Base-by-base conservation (phyloP, 495 filamentous ascomycete genomes). In the Hypoxylon intermedium region DNA sequence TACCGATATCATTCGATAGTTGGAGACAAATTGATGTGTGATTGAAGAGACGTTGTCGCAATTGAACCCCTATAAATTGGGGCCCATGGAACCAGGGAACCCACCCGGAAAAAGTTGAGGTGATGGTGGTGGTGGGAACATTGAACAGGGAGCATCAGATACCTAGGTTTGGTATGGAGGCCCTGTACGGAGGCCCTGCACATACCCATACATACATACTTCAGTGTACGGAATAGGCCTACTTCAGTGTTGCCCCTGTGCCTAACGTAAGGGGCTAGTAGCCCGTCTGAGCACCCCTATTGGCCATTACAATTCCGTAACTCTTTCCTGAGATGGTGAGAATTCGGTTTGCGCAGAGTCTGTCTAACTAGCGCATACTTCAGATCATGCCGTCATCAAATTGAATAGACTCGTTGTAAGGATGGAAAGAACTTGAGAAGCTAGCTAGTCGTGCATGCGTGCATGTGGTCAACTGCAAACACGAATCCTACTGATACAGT, bases 1-100 rank as follows among this genome's bases (percentile, higher is more conserved):
- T 18, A 13, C 51, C n/a, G 41, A 46, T 65, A 58, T 65, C 62
- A 60, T 65, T 65, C 62, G 56, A 65, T 56, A 3, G 36, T 51
- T 33, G 40, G 37, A 56, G 58, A 53, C 36, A 15, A 44, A 51
- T 51, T 36, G 36, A 41, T 49, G 11, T 57, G 53, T 63, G 60
- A 53, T 65, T 54, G 13, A 13, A 56, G 46, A 50, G 28, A 59
- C 31, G 51, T 30, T 44, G 61, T 56, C 38, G 61, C 45, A 56
- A 36, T 60, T 53, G 62, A 60, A 43, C 62, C 62, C 62, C 62
- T 65, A 65, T 65, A 65, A 54, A 33, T 55, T 47, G 49, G 61
- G 58, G 24, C 58, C 21, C 54, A 58, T 58, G 38, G 50, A 49
- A 64, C 21, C 54, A 58, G 58, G 38, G 50, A 49, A 15, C 48